phyloP scores from a whole-genome alignment of 371 early-diverging fungal species.

The Sporodiniella umbellata region DNA sequence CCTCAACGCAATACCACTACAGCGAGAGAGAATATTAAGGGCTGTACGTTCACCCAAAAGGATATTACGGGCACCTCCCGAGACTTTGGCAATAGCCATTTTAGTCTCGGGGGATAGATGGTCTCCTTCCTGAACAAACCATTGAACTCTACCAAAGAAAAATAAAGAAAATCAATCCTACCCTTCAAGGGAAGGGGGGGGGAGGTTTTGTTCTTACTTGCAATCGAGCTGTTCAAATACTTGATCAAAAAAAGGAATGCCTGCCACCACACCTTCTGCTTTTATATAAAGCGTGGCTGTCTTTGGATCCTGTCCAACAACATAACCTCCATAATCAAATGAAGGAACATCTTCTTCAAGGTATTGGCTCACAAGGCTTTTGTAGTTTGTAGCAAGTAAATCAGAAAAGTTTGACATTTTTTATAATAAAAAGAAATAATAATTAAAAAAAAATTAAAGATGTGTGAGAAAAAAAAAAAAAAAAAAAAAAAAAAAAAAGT shows the following conservation, averaged over 20 bases:
- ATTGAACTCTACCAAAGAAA: constrained; percentile 79
- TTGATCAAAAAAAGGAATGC: constrained; percentile 93
- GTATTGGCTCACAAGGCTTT: constrained; percentile 69
- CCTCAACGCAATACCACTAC: constrained; percentile 92
- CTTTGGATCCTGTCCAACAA: constrained; percentile 89
- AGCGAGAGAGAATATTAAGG: constrained; percentile 90
- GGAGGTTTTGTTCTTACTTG: constrained; percentile 48
- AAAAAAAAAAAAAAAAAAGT: constrained; percentile 15
- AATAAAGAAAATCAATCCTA: too few species aligned
- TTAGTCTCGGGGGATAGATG: constrained; percentile 66
- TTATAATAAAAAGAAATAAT: constrained; percentile 9
- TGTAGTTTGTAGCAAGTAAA: constrained; percentile 76
- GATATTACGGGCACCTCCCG: constrained; percentile 81
- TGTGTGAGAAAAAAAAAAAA: constrained; percentile 16
- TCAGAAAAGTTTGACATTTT: constrained; percentile 46
- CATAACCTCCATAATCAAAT: constrained; percentile 96
- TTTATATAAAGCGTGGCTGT: constrained; percentile 87
- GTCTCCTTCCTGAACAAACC: constrained; percentile 80
- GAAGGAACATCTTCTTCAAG: constrained; percentile 93
- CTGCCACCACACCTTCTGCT: constrained; percentile 90
- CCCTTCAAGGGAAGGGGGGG: too few species aligned
- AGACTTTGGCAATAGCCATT: constrained; percentile 77
- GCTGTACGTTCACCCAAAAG: constrained; percentile 94
- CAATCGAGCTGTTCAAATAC: constrained; percentile 90
- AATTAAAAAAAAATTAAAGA: constrained; percentile 5